These are phyloP conservation scores for Mortierella sp. DNA, from an alignment of 371 early-diverging fungal species.

Conservation along the genomic window DNA sequence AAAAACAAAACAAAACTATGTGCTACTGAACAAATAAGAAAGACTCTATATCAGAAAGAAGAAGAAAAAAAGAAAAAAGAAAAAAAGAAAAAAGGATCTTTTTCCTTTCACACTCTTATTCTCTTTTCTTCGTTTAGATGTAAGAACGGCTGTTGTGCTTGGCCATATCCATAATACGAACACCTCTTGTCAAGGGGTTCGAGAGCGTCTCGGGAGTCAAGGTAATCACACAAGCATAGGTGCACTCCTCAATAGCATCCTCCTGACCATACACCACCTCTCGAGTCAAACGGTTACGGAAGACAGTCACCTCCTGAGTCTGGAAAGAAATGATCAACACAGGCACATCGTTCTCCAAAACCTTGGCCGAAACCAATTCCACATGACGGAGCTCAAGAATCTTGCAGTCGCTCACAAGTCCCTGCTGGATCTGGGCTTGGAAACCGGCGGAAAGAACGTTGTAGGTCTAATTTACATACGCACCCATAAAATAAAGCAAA, in stretches of 20 bases:
- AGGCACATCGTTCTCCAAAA: conserved; percentile 92
- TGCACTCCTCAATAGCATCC: conserved; percentile 88
- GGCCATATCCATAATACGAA: conserved; percentile 92
- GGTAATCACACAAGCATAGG: conserved; percentile 90
- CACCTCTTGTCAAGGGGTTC: conserved; percentile 90
- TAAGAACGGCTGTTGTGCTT: conserved; percentile 67
- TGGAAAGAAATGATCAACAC: conserved; percentile 90
- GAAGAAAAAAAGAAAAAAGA: neutral
- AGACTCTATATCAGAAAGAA: neutral
- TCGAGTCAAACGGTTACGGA: conserved; percentile 85
- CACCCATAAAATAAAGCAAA: neutral
- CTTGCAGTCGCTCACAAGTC: conserved; percentile 91
- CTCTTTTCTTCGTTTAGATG: conserved; percentile 28
- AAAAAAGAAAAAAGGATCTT: neutral
- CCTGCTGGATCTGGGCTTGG: conserved; percentile 87
- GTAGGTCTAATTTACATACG: conserved; percentile 64
- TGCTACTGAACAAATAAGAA: neutral
- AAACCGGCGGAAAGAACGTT: conserved; percentile 89
- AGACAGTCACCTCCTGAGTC: conserved; percentile 94
- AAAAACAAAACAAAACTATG: conserved; percentile 6
- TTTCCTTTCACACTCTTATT: neutral
- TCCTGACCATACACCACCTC: conserved; percentile 91
- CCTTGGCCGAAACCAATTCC: conserved; percentile 85
- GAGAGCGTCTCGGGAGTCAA: conserved; percentile 87
- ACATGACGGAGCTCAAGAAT: conserved; percentile 94